Evolutionary conservation across 2,329 filamentous ascomycete species (phyloP).

Genomic region (Fusarium floridanum): DNA sequence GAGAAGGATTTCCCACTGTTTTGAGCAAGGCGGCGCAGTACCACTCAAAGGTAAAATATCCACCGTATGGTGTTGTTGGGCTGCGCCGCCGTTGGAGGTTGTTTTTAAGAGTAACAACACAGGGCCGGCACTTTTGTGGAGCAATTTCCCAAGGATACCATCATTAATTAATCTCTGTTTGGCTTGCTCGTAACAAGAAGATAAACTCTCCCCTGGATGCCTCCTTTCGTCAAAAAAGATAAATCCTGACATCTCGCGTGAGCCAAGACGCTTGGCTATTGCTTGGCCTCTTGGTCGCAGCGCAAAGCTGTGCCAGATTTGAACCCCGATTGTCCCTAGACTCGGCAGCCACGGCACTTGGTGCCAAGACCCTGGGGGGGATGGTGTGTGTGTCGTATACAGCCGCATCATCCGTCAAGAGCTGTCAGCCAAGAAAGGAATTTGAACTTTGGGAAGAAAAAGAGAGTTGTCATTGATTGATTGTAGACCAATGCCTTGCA

Average conservation of each 20-base stretch:
- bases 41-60: background rate
- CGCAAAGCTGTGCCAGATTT: constrained; percentile 19
- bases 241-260: constrained; percentile 16
- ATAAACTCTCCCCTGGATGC: background rate
- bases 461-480: background rate
- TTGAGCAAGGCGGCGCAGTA: background rate
- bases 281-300: constrained; percentile 14
- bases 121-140: background rate
- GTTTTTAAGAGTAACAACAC: background rate
- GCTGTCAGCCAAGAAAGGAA: background rate
- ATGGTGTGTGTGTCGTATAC: constrained; percentile 12
- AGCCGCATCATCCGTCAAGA: constrained; percentile 47
- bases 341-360: constrained; percentile 51
- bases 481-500: background rate
- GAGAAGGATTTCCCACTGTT: background rate
- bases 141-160: background rate
- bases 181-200: background rate
- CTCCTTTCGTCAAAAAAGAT: background rate
- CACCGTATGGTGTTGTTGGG: background rate
- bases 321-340: constrained; percentile 25
- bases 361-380: constrained; percentile 43
- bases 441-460: background rate
- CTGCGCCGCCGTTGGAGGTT: background rate
- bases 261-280: constrained; percentile 24
- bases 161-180: background rate